phyloP scores from a whole-genome alignment of 352 stramenopile species.

The Elongisporangium undulatum region DNA sequence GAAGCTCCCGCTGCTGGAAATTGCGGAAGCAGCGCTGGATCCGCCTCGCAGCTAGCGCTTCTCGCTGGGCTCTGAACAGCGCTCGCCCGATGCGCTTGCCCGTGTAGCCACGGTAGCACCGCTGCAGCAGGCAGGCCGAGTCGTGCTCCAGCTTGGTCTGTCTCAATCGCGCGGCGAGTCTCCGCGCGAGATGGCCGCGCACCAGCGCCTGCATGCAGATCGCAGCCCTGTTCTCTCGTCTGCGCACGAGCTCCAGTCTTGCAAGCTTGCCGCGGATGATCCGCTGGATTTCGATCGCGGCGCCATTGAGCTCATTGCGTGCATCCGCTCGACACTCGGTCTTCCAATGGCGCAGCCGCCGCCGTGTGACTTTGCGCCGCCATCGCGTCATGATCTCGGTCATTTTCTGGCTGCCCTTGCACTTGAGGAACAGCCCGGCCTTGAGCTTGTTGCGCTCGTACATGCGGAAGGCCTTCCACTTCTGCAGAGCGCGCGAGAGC shows the following conservation, averaged over 20 bases:
- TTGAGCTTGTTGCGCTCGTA: slow-evolving; percentile 78
- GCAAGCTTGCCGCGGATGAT: slow-evolving; percentile 44
- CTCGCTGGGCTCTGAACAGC: slow-evolving; percentile 61
- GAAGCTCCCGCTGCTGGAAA: slow-evolving; percentile 50
- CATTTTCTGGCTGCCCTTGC: slow-evolving; percentile 74
- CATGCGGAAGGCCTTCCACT: slow-evolving; percentile 62
- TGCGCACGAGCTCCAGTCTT: slow-evolving; percentile 15
- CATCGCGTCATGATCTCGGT: slow-evolving; percentile 60
- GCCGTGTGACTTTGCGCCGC: slow-evolving; percentile 42
- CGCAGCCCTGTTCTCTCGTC: slow-evolving; percentile 24
- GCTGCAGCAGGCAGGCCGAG: slow-evolving; percentile 49
- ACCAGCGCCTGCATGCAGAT: slow-evolving; percentile 46
- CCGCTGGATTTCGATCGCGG: slow-evolving; percentile 72
- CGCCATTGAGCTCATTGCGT: slow-evolving; percentile 51
- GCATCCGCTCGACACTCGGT: slow-evolving; percentile 38
- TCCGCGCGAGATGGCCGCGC: slow-evolving; percentile 38
- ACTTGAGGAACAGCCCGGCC: slow-evolving; percentile 79
- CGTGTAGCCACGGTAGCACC: slow-evolving; percentile 73
- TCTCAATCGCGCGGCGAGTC: slow-evolving; percentile 12
- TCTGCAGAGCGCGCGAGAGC: slow-evolving; percentile 58
- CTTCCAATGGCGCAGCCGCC: slow-evolving; percentile 49
- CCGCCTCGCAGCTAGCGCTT: slow-evolving; percentile 41
- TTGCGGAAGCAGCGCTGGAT: slow-evolving; percentile 73
- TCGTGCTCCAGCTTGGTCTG: slow-evolving; percentile 41
- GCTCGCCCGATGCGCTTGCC: slow-evolving; percentile 59